Conservation (phyloP, 2,329 filamentous ascomycete genomes). For the Penicillium brevicompactum region DNA sequence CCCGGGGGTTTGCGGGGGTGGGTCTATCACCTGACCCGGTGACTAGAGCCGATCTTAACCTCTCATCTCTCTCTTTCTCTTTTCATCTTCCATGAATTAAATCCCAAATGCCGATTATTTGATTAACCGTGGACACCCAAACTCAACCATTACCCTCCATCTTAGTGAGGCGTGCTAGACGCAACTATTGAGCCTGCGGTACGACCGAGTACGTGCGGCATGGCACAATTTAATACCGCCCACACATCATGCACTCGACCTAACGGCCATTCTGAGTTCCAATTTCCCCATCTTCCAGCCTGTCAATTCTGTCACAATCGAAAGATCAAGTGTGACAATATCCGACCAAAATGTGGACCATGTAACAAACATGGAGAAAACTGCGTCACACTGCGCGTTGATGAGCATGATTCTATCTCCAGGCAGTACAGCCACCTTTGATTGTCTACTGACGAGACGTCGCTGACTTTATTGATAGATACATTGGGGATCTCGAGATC, state of each 20-base stretch:
- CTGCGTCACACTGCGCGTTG: slow-evolving; percentile 31
- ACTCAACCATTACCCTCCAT: neutral
- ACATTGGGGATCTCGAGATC: slow-evolving; percentile 30
- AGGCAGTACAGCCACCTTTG: slow-evolving; percentile 18
- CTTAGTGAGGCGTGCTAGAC: neutral
- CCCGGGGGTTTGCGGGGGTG: neutral
- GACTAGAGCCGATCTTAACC: neutral
- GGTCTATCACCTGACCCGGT: slow-evolving; percentile 1
- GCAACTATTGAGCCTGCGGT: neutral
- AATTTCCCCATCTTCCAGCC: slow-evolving; percentile 18
- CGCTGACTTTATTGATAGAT: slow-evolving; percentile 7
- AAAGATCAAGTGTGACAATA: slow-evolving; percentile 33
- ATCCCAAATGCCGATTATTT: neutral
- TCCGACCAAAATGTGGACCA: slow-evolving; percentile 30
- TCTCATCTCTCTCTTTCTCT: neutral
- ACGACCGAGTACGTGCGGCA: neutral
- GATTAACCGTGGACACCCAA: neutral
- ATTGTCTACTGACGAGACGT: neutral
- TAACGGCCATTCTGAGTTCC: neutral
- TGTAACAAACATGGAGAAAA: slow-evolving; percentile 28
- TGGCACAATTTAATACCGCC: neutral
- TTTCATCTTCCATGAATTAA: neutral
- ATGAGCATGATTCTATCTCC: slow-evolving; percentile 23
- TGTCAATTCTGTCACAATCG: slow-evolving; percentile 26
- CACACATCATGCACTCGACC: neutral